Base-by-base conservation (phyloP, 495 filamentous ascomycete species). In the Haplographium delicatum region DNA sequence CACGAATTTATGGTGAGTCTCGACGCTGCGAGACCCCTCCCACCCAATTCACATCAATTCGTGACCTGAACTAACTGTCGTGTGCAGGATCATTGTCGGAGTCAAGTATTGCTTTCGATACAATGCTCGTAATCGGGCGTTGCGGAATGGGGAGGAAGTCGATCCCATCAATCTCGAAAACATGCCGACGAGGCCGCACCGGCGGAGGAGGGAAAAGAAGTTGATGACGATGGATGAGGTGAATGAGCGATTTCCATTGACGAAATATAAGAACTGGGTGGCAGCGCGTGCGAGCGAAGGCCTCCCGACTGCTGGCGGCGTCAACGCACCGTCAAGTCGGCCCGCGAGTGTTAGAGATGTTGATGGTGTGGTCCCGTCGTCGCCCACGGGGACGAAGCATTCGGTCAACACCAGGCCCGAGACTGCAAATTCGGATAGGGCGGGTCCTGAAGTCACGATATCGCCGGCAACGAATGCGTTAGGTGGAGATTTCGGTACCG, bases 21-120 rank as follows among this genome's bases (percentile, higher is more conserved):
- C 18, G 13, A 20, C n/a, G 3, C 10, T 15, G 35, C 15, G 5
- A 28, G 24, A 24, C 23, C 22, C 20, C 15, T 38, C 15, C 25
- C 15, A 26, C 45, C 35, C 27, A 31, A 22, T 38, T 38, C 15
- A 50, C 20, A 43, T 25, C 20, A 13, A n/a, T 10, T n/a, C n/a
- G 39, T 43, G 19, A 13, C 5, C 2, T n/a, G n/a, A 22, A 49
- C 53, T 57, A 54, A 55, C 46, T 10, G 30, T 44, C 3, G 15
- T 28, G 7, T 10, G 35, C 60, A 97, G 93, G 93, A 98, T 98
- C 65, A 98, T 98, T 61, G 93, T 98, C 57, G 93, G 93, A 31
- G 93, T 98, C 43, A 98, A 98, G 68, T 98, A 98, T 68, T 98
- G 93, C 69, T 98, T 98, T 66, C 79, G 93, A 44, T 97, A 98